A percentile compares a stretch with the other conserved stretches of the same genome.
Evolutionary conservation across 805 yeast genomes (phyloP).

Genomic region (Yarrowia sp.): DNA sequence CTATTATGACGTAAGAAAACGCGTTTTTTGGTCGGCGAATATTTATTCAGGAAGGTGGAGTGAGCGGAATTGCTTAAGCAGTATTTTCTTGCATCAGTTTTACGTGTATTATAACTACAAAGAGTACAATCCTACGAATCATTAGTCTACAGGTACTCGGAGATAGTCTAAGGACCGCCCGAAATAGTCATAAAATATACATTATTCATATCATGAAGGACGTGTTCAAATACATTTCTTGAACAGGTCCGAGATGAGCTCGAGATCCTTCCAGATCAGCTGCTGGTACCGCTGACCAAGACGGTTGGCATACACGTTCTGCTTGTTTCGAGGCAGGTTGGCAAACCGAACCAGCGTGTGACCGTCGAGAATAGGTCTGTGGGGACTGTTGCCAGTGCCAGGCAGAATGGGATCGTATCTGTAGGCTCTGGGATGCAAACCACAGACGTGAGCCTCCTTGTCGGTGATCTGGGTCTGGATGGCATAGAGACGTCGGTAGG

Average conservation of each 20-base stretch:
- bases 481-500: slow-evolving; percentile 77
- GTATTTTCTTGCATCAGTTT: no score
- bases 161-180: no score
- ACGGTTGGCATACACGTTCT: slow-evolving; percentile 18
- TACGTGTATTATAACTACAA: no score
- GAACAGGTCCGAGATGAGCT: slow-evolving; percentile 14
- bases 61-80: no score
- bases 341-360: slow-evolving; percentile 34
- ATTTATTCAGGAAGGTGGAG: no score
- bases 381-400: slow-evolving; percentile 22
- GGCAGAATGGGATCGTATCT: slow-evolving; percentile 31
- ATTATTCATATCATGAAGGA: neutral
- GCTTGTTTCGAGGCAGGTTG: slow-evolving; percentile 31
- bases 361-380: slow-evolving; percentile 36
- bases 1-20: neutral
- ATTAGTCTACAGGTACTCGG: no score
- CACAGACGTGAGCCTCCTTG: slow-evolving; percentile 67
- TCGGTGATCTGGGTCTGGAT: slow-evolving; percentile 85
- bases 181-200: neutral
- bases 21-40: neutral
- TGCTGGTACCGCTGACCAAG: slow-evolving; percentile 22
- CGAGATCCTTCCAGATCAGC: slow-evolving; percentile 22
- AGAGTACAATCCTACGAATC: no score
- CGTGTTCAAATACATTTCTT: slow-evolving; percentile 2
- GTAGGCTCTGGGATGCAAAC: slow-evolving; percentile 64